Conservation (phyloP, 371 early-diverging fungal species). For the Batkoa obscura region DNA sequence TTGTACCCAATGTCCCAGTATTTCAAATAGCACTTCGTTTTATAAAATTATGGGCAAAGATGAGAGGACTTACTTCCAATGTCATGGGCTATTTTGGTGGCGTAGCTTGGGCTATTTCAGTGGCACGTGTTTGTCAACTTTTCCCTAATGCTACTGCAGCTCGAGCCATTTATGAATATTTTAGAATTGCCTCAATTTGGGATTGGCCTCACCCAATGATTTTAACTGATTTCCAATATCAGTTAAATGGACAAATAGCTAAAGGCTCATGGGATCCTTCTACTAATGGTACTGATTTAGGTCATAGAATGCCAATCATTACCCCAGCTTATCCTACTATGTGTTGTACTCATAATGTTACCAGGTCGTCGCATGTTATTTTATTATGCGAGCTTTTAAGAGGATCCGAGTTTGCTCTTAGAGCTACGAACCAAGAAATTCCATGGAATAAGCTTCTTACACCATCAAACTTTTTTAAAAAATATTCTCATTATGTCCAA, state of each 20-base stretch:
- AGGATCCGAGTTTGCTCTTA: constrained; percentile 41
- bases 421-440: constrained; percentile 43
- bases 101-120: constrained; percentile 98
- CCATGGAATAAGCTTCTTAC: constrained; percentile 66
- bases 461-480: constrained; percentile 75
- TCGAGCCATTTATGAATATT: constrained; percentile 77
- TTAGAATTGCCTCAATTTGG: constrained; percentile 81
- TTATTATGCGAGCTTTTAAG: constrained; percentile 74
- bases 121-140: constrained; percentile 94
- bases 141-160: constrained; percentile 90
- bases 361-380: constrained; percentile 65
- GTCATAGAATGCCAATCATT: constrained; percentile 98
- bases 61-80: constrained; percentile 86
- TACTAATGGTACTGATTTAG: constrained; percentile 67
- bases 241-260: too few relatives aligned
- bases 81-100: constrained; percentile 98
- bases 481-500: constrained; percentile 83
- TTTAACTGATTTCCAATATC: constrained; percentile 77
- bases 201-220: constrained; percentile 97
- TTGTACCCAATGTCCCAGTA: constrained; percentile 80
- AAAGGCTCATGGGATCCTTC: constrained; percentile 96
- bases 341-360: constrained; percentile 99
- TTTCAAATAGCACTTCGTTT: constrained; percentile 88
- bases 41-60: constrained; percentile 98
- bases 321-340: constrained; percentile 99